These are phyloP conservation scores for Atkinsonella hypoxylon DNA, from an alignment of 2,329 filamentous ascomycete species.

Conservation along the genomic window DNA sequence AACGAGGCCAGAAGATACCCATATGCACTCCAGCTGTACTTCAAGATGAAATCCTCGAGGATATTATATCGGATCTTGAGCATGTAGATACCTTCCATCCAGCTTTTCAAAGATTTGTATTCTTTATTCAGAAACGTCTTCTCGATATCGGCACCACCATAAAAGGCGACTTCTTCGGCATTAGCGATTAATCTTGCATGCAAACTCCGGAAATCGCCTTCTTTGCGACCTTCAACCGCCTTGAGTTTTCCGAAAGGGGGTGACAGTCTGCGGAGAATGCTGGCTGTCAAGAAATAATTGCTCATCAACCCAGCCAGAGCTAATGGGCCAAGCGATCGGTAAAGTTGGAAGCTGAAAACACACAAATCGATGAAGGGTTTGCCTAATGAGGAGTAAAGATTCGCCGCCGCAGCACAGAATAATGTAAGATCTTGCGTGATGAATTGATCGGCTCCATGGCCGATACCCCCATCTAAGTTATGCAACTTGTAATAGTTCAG, in stretches of 20 bases:
- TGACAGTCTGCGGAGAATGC: constrained; percentile 74
- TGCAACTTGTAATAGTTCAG: constrained; percentile 93
- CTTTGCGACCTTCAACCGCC: constrained; percentile 86
- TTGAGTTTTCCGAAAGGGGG: constrained; percentile 96
- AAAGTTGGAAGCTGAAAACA: constrained; percentile 97
- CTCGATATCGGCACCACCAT: constrained; percentile 90
- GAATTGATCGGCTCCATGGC: constrained; percentile 87
- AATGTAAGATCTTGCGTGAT: constrained; percentile 94
- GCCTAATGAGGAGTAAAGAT: constrained; percentile 90
- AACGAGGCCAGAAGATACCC: constrained; percentile 89
- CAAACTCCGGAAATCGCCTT: constrained; percentile 86
- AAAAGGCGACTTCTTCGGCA: constrained; percentile 95
- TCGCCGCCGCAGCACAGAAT: constrained; percentile 86
- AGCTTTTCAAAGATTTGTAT: constrained; percentile 83
- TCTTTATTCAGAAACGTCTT: constrained; percentile 84
- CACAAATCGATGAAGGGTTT: constrained; percentile 95
- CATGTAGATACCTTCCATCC: constrained; percentile 98
- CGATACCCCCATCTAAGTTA: constrained; percentile 86
- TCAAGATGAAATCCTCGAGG: constrained; percentile 93
- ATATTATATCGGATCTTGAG: constrained; percentile 98
- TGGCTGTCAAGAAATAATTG: constrained; percentile 92
- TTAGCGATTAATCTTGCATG: constrained; percentile 92
- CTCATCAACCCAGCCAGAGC: constrained; percentile 76
- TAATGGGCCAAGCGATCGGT: constrained; percentile 77
- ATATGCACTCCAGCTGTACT: constrained; percentile 98